Evolutionary conservation across 148 eudicot genomes (phyloP).

Genomic region (Selenicereus undatus): DNA sequence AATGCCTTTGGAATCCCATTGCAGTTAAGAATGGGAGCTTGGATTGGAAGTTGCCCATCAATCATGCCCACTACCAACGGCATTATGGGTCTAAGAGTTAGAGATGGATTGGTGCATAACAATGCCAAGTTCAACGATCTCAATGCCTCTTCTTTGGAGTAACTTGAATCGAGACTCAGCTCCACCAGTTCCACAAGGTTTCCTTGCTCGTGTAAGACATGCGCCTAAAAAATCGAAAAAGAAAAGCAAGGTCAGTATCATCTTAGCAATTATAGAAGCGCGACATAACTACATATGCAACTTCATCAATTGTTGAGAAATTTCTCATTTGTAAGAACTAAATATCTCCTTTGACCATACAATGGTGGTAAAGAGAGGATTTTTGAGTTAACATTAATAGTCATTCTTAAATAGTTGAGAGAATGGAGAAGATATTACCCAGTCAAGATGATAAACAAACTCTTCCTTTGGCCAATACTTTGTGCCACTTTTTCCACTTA

Average conservation of each 20-base stretch:
- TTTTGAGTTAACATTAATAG: too few species aligned
- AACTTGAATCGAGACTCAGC: constrained; percentile 41
- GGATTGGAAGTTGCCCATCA: constrained; percentile 40
- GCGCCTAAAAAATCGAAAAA: constrained; percentile 39
- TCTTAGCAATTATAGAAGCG: too few species aligned
- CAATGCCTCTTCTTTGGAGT: constrained; percentile 39
- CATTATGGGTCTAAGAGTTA: constrained; percentile 57
- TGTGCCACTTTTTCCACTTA: too few species aligned
- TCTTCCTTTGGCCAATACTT: too few species aligned
- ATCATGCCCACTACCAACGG: constrained; percentile 52
- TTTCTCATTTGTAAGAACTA: too few species aligned
- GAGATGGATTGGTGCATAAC: constrained; percentile 35
- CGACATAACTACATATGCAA: too few species aligned
- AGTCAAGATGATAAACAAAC: too few species aligned
- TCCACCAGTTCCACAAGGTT: constrained; percentile 62
- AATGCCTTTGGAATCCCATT: constrained; percentile 20
- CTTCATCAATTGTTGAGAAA: too few species aligned
- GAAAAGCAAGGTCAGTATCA: neutral
- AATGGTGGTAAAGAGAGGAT: too few species aligned
- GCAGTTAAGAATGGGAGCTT: constrained; percentile 39
- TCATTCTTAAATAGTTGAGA: too few species aligned
- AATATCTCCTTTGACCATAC: too few species aligned
- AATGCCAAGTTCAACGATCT: constrained; percentile 32
- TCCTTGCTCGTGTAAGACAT: constrained; percentile 66
- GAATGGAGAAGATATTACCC: too few species aligned